These are phyloP conservation scores for Neurospora sp. DNA, from an alignment of 495 filamentous ascomycete genomes.

Conservation along the genomic window DNA sequence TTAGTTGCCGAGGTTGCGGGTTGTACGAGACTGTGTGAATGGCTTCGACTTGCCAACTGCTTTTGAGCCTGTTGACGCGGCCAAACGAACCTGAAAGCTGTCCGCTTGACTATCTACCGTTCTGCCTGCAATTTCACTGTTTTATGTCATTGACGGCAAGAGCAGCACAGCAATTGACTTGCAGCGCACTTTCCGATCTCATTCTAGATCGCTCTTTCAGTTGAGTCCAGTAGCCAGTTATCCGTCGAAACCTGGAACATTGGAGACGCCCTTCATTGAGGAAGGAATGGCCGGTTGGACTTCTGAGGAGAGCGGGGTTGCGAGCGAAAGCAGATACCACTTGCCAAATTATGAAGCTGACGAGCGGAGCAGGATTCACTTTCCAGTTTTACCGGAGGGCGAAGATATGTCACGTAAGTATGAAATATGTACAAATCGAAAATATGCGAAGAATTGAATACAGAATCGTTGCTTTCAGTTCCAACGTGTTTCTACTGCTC, in stretches of 20 bases:
- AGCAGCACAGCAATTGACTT: not conserved
- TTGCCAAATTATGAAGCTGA: not conserved
- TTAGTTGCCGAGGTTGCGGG: not conserved
- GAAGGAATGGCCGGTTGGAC: not conserved
- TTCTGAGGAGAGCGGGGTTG: not conserved
- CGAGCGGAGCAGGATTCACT: not conserved
- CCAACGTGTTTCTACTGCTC: not conserved
- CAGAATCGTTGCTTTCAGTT: not conserved
- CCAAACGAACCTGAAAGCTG: not conserved
- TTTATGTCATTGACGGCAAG: not conserved
- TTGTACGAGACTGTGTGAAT: not conserved
- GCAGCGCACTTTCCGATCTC: not conserved
- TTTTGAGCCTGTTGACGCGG: not conserved
- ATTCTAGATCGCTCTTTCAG: not conserved
- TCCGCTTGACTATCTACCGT: not conserved
- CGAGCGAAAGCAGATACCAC: not conserved
- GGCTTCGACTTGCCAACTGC: not conserved
- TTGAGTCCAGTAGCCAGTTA: not conserved
- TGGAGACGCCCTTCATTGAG: not conserved
- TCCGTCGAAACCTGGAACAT: not conserved
- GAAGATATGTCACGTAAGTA: not conserved
- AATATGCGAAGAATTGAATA: not conserved
- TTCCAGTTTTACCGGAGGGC: not conserved
- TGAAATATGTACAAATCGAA: not conserved
- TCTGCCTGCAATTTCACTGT: not conserved